Conservation (phyloP, 441 rosid species). For the Oxalis stricta region DNA sequence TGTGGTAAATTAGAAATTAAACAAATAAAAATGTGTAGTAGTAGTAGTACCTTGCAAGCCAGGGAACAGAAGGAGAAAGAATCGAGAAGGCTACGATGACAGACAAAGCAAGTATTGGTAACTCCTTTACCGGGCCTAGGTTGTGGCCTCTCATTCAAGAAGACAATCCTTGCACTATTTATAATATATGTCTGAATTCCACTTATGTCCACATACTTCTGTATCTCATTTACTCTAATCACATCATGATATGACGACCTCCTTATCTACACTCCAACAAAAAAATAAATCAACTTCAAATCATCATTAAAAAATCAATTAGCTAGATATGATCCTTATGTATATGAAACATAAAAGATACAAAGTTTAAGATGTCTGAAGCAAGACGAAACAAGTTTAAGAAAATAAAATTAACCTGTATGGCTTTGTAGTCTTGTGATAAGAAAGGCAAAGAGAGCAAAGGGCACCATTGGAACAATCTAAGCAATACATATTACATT, state of each 20-base stretch:
- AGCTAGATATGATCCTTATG: neutral
- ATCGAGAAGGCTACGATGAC: slow-evolving; percentile 40
- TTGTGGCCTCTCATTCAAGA: slow-evolving; percentile 41
- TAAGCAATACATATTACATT: slow-evolving; percentile 40
- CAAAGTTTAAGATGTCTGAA: too few relatives aligned
- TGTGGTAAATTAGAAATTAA: neutral
- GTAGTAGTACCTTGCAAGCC: slow-evolving; percentile 35
- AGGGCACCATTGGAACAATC: slow-evolving; percentile 35
- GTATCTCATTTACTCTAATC: slow-evolving; percentile 38
- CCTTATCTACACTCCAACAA: slow-evolving; percentile 43
- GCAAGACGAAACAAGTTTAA: too few relatives aligned
- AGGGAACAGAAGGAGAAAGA: slow-evolving; percentile 39
- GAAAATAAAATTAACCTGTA: too few relatives aligned
- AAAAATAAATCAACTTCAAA: neutral
- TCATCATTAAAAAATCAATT: neutral
- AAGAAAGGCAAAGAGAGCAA: slow-evolving; percentile 28
- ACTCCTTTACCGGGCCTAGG: slow-evolving; percentile 41
- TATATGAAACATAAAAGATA: neutral
- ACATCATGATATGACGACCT: slow-evolving; percentile 48
- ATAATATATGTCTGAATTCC: slow-evolving; percentile 38
- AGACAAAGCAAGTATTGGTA: slow-evolving; percentile 31
- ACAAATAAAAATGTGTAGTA: neutral
- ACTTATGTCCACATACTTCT: slow-evolving; percentile 28
- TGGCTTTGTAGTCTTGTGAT: slow-evolving; percentile 29
- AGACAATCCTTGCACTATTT: slow-evolving; percentile 37